phyloP scores from a whole-genome alignment of 345 rosid genomes.

The Syzygium aqueum region DNA sequence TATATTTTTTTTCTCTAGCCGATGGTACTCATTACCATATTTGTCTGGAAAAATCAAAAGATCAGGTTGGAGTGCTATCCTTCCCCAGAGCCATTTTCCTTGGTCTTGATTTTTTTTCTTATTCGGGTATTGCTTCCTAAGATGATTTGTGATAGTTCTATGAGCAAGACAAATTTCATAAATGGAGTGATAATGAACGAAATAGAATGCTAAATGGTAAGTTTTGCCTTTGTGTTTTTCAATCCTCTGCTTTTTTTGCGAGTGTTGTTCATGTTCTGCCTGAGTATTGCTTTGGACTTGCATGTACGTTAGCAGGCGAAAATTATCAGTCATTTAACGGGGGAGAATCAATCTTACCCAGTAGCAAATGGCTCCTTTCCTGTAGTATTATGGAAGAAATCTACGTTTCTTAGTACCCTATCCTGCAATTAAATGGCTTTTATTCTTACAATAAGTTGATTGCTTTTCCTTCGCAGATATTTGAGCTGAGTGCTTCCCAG shows the following conservation, averaged over 20 bases:
- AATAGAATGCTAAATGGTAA: background rate
- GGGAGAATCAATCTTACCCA: background rate
- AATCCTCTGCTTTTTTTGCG: background rate
- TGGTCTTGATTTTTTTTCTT: background rate
- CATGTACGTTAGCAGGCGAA: background rate
- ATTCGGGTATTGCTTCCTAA: background rate
- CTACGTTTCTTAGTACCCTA: background rate
- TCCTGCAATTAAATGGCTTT: background rate
- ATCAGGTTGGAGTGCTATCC: background rate
- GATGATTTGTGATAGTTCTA: background rate
- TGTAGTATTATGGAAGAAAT: background rate
- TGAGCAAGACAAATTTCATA: background rate
- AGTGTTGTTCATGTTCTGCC: background rate
- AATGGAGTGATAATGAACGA: background rate
- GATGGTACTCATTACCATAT: background rate
- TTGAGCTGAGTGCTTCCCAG: slow-evolving; percentile 59
- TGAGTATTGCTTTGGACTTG: background rate
- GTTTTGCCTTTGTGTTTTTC: background rate
- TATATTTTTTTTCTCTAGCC: background rate
- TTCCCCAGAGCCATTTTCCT: background rate
- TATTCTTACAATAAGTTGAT: background rate
- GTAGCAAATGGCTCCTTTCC: background rate
- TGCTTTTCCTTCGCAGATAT: slow-evolving; percentile 35
- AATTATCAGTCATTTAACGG: background rate
- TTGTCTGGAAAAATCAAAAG: background rate